Base-by-base conservation (phyloP, 192 early-diverging fungal genomes). In the Linnemannia hyalina region DNA sequence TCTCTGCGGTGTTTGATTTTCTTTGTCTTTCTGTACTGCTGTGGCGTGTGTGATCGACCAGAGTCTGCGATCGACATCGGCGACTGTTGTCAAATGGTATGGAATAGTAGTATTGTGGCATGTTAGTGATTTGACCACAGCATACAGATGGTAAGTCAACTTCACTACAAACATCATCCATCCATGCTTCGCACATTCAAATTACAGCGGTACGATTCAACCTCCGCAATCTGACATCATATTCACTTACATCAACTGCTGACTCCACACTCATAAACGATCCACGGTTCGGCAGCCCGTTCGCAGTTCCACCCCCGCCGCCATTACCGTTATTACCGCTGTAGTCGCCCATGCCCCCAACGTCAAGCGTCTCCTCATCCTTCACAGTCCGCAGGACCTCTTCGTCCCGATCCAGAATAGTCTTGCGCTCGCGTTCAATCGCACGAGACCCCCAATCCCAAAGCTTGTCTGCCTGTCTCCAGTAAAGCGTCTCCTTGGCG, bases 401-500 rank as follows among this genome's bases (percentile, higher is more conserved):
- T 15, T 89, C 88, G 1, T 81, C 83, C 65, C 82, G 81, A 47
- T 81, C 81, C 18, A 84, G 70, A 55, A 89, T 83, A n/a, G 70
- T 88, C 5, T 87, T 81, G 32, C 80, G 85, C 68, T 95, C 94
- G 4, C 96, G 89, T 46, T 95, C 95, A 82, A 99, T 96, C 0
- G 95, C 91, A 74, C 89, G 90, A 7, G 82, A 75, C 4, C 95
- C 97, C 81, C 92, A 95, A 8, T 92, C 88, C 77, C 90, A 91
- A 8, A 99, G 78, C 69, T 93, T 95, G n/a, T 96, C 96, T 0
- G 97, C 97, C 40, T 90, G 91, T 77, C 92, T 94, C 81, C 93
- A 96, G 52, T 97, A 98, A 10, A 96, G 89, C 0, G 96, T 97
- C 11, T 94, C 93, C 7, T 92, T 94, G 36, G 94, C 89, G 75